Conservation (phyloP, 352 stramenopile genomes). For the Aphanomyces cochlioides region DNA sequence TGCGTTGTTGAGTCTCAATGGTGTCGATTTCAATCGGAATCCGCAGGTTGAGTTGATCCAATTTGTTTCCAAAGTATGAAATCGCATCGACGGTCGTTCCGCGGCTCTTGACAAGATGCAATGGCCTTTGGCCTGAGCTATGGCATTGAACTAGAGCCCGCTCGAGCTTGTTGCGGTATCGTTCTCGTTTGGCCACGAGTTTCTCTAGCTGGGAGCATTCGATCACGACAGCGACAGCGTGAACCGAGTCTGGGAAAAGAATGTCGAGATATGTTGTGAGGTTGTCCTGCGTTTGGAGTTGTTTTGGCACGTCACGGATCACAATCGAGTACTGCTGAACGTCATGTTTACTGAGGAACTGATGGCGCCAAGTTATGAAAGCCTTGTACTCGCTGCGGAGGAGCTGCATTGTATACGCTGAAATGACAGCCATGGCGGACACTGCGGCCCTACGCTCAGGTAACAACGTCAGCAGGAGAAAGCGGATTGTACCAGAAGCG, state of each 20-base stretch:
- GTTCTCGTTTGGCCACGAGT: constrained; percentile 59
- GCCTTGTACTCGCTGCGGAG: constrained; percentile 66
- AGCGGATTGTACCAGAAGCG: constrained; percentile 13
- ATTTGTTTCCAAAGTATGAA: constrained; percentile 59
- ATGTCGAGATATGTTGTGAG: constrained; percentile 72
- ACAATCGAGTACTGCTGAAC: constrained; percentile 77
- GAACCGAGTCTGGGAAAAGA: constrained; percentile 64
- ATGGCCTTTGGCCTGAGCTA: constrained; percentile 43
- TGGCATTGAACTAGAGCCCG: constrained; percentile 45
- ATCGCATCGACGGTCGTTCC: constrained; percentile 60
- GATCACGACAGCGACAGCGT: constrained; percentile 68
- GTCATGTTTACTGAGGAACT: constrained; percentile 61
- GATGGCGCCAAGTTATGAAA: constrained; percentile 67
- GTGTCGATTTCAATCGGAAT: constrained; percentile 73
- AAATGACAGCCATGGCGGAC: constrained; percentile 62
- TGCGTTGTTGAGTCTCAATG: constrained; percentile 60
- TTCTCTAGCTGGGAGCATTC: constrained; percentile 74
- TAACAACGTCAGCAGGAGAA: neutral
- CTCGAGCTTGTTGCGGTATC: constrained; percentile 67
- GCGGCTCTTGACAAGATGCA: constrained; percentile 42
- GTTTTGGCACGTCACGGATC: constrained; percentile 64
- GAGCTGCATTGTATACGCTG: constrained; percentile 53
- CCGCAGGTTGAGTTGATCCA: constrained; percentile 65
- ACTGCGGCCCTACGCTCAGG: constrained; percentile 34
- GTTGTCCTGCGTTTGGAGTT: constrained; percentile 69